These are phyloP conservation scores for Clonostachys sp. DNA, from an alignment of 2,329 filamentous ascomycete species.

Conservation along the genomic window DNA sequence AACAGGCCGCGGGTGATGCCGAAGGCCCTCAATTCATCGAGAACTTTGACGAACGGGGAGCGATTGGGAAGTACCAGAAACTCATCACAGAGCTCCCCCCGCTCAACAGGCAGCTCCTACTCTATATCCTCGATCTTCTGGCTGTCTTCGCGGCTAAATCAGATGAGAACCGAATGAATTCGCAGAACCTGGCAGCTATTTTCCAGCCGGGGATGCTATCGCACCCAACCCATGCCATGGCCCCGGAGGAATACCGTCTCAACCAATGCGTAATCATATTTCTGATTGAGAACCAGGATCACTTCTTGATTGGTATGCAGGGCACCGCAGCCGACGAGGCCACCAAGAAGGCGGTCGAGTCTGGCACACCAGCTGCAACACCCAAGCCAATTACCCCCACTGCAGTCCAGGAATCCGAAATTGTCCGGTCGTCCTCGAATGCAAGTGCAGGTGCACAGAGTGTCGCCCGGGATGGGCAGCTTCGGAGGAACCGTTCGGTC, in stretches of 20 bases:
- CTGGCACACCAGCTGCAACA: slow-evolving; percentile 55
- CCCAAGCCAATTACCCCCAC: slow-evolving; percentile 22
- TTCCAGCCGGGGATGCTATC: slow-evolving; percentile 96
- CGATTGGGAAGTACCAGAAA: slow-evolving; percentile 79
- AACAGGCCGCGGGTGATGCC: slow-evolving; percentile 65
- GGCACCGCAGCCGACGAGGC: slow-evolving; percentile 95
- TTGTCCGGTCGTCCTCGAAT: slow-evolving; percentile 71
- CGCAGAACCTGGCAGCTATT: slow-evolving; percentile 89
- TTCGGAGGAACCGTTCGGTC: slow-evolving; percentile 85
- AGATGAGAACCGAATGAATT: slow-evolving; percentile 95
- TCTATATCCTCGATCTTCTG: slow-evolving; percentile 93
- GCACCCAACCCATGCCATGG: slow-evolving; percentile 92
- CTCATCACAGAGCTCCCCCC: slow-evolving; percentile 91
- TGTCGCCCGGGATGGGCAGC: slow-evolving; percentile 71
- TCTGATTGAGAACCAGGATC: slow-evolving; percentile 95
- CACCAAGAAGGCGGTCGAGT: slow-evolving; percentile 58
- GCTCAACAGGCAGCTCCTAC: slow-evolving; percentile 84
- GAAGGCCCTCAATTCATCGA: slow-evolving; percentile 68
- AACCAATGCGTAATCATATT: slow-evolving; percentile 98
- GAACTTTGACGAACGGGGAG: slow-evolving; percentile 55
- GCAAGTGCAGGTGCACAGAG: slow-evolving; percentile 87
- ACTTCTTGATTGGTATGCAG: slow-evolving; percentile 97
- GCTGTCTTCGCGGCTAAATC: slow-evolving; percentile 97
- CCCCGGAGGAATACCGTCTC: slow-evolving; percentile 85
- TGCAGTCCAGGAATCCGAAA: slow-evolving; percentile 46